Base-by-base conservation (phyloP, 257 asterid genomes). In the Ligustrum vulgare region DNA sequence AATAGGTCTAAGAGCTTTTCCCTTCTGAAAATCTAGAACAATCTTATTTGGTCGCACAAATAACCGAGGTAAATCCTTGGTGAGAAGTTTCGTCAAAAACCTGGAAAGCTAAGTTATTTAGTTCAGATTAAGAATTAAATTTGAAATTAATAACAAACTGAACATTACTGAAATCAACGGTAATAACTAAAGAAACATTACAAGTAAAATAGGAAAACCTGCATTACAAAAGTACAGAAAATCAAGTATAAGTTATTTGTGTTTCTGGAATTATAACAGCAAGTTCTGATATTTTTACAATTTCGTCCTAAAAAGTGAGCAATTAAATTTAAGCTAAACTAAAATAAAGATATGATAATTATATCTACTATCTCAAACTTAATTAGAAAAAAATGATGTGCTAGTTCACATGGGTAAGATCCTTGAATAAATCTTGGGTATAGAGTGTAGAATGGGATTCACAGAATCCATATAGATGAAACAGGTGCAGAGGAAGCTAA, bases 21-120 rank as follows among this genome's bases (percentile, higher is more conserved):
- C 96, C 80, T 87, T 93, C 84, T 92, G 96, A 82, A 94, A 92
- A 85, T 94, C 94, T 36, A 94, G 84, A 69, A 92, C 97, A 78
- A 93, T 91, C 79, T 94, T 94, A 80, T 89, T 94, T 5, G 99
- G 99, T 41, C 99, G 98, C 77, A 94, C 99, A 82, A 94, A 94
- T 75, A 94, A 87, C 77, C 86, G 87, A 47, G 99, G 99, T 78
- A 94, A 83, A 82, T 94, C 99, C 90, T 86, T 96, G 0, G 99
- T 91, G 73, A 94, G 96, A 82, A 94, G 97, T 81, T 94, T 93
- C 9, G 78, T 92, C 85, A 93, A 76, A 80, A 95, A 95, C 99
- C 98, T 95, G 91, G 73, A 69, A 33, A 34, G 23, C 33, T 18
- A 63, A 75, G 68, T 71, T 8, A 28, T 63, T 60, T 51, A 34